A percentile compares a stretch with the other conserved stretches of the same genome.
These are phyloP conservation scores for Aspergillus nidulans DNA, from an alignment of 495 filamentous ascomycete species.

Conservation along the genomic window DNA sequence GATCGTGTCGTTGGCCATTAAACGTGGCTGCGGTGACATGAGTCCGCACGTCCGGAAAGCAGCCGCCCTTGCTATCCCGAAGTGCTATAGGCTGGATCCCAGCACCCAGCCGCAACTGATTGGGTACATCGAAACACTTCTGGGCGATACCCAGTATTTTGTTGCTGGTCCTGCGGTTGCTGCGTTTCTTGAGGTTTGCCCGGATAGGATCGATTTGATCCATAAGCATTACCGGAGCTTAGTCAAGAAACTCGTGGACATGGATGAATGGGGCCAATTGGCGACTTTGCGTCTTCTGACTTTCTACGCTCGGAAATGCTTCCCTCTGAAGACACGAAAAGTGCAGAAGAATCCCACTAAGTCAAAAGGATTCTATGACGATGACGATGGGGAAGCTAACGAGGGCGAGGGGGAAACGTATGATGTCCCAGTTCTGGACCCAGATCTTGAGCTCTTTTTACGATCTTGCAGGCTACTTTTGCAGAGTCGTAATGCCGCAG, in stretches of 20 bases:
- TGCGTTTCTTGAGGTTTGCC: slow-evolving; percentile 85
- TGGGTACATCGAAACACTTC: slow-evolving; percentile 69
- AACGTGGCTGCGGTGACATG: slow-evolving; percentile 88
- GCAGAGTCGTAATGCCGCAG: slow-evolving; percentile 87
- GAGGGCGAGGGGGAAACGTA: slow-evolving; percentile 47
- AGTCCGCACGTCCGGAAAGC: slow-evolving; percentile 88
- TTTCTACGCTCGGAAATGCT: slow-evolving; percentile 80
- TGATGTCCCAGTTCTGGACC: slow-evolving; percentile 61
- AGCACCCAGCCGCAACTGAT: slow-evolving; percentile 76
- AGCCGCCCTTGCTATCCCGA: slow-evolving; percentile 91
- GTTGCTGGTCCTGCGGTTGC: slow-evolving; percentile 88
- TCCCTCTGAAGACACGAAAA: slow-evolving; percentile 63
- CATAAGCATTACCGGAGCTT: slow-evolving; percentile 84
- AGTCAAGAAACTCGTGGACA: slow-evolving; percentile 88
- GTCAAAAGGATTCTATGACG: slow-evolving; percentile 69
- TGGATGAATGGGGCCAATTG: slow-evolving; percentile 98
- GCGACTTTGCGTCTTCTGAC: slow-evolving; percentile 76
- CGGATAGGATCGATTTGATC: slow-evolving; percentile 77
- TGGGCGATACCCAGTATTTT: slow-evolving; percentile 91
- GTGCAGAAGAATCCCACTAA: slow-evolving; percentile 48
- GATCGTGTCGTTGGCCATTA: slow-evolving; percentile 94
- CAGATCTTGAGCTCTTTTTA: slow-evolving; percentile 79
- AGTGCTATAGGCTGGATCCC: slow-evolving; percentile 93
- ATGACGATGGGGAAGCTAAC: slow-evolving; percentile 35
- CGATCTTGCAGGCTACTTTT: slow-evolving; percentile 77